Conservation (phyloP, 176 grass and related monocot species). For the Paspalum vaginatum region DNA sequence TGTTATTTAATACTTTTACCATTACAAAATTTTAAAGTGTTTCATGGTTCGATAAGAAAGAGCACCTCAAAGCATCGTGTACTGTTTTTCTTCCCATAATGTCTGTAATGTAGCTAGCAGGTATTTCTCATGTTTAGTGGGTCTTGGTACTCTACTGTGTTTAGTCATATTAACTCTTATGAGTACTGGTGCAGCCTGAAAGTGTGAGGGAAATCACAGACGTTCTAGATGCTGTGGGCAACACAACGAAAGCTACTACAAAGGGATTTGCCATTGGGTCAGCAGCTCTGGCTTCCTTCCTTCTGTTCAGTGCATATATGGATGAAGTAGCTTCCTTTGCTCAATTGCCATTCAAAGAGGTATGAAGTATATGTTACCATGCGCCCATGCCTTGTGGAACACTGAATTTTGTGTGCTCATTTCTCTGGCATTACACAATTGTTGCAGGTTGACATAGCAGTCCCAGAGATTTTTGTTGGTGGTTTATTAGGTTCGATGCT, state of each 20-base stretch:
- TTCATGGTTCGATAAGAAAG: conserved; percentile 1
- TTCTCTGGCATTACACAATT: conserved; percentile 15
- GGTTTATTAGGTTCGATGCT: conserved; percentile 97
- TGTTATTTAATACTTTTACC: conserved; percentile 8
- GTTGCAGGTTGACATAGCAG: conserved; percentile 93
- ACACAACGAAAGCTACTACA: conserved; percentile 98
- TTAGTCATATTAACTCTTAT: conserved; percentile 6
- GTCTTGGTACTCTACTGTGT: conserved; percentile 3
- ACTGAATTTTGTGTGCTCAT: conserved; percentile 33
- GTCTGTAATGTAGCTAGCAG: background rate
- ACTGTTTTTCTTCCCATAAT: conserved; percentile 22
- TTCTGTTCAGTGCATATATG: conserved; percentile 99
- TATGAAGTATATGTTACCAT: conserved; percentile 64
- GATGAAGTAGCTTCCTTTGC: conserved; percentile 96
- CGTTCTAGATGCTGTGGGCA: conserved; percentile 95
- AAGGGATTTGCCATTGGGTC: conserved; percentile 99
- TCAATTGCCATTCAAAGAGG: conserved; percentile 86
- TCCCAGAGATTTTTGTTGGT: conserved; percentile 96
- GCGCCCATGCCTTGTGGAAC: background rate
- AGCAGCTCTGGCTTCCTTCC: conserved; percentile 96
- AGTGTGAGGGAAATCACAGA: conserved; percentile 98
- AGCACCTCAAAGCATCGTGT: background rate
- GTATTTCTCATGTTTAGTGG: background rate
- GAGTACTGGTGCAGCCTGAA: conserved; percentile 74
- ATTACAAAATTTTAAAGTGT: background rate